phyloP scores from a whole-genome alignment of 805 yeast species.

The Saccharomyces jurei region DNA sequence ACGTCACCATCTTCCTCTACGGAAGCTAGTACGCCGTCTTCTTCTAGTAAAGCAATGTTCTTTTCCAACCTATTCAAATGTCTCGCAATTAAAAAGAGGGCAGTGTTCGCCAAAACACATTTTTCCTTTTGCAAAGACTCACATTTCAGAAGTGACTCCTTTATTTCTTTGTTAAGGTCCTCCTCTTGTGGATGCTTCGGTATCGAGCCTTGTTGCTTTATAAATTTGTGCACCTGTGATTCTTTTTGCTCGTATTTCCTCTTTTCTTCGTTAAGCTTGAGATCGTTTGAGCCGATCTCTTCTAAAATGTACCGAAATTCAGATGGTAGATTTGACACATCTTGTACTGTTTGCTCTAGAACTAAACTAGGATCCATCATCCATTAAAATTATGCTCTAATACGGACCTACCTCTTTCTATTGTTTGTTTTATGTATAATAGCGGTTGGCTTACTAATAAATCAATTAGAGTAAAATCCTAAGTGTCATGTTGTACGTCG shows the following conservation, averaged over 20 bases:
- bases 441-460: background rate
- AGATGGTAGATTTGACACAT: slow-evolving; percentile 75
- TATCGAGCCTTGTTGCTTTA: slow-evolving; percentile 73
- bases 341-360: slow-evolving; percentile 62
- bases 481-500: background rate
- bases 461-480: background rate
- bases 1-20: slow-evolving; percentile 34
- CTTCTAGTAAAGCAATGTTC: slow-evolving; percentile 66
- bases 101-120: slow-evolving; percentile 71
- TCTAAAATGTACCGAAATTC: slow-evolving; percentile 75
- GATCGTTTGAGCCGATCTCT: slow-evolving; percentile 68
- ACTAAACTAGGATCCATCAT: slow-evolving; percentile 86
- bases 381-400: background rate
- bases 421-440: background rate
- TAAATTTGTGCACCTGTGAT: slow-evolving; percentile 71
- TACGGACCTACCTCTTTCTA: background rate
- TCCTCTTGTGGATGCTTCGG: slow-evolving; percentile 77
- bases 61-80: slow-evolving; percentile 67
- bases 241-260: slow-evolving; percentile 65
- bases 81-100: slow-evolving; percentile 65
- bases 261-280: slow-evolving; percentile 54
- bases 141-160: slow-evolving; percentile 56
- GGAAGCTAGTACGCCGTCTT: slow-evolving; percentile 71
- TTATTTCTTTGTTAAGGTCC: slow-evolving; percentile 53
- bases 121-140: slow-evolving; percentile 67